Conservation (phyloP, 371 early-diverging fungal genomes). For the Lichtheimia corymbifera region DNA sequence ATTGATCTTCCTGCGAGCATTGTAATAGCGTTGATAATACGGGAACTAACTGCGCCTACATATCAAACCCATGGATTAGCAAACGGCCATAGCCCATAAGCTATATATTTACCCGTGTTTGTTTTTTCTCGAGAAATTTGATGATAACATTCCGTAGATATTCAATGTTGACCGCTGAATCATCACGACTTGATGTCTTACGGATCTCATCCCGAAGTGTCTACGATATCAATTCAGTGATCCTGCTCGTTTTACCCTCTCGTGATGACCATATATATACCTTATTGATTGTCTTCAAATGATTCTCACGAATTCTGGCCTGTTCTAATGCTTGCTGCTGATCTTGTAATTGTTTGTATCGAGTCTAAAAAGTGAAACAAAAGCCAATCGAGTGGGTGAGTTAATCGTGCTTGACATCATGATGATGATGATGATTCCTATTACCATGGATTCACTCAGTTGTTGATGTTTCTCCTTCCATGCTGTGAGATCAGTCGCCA, state of each 20-base stretch:
- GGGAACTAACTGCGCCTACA: constrained; percentile 36
- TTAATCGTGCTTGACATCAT: neutral
- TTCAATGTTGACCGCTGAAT: constrained; percentile 64
- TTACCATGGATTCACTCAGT: constrained; percentile 20
- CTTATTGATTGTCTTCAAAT: constrained; percentile 60
- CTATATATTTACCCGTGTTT: constrained; percentile 53
- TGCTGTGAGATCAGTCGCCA: constrained; percentile 10
- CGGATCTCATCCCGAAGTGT: constrained; percentile 65
- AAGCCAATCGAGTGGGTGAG: neutral
- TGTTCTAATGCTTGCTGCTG: constrained; percentile 48
- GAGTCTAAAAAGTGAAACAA: constrained; percentile 1
- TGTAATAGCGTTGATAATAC: constrained; percentile 31
- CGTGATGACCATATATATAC: constrained; percentile 17
- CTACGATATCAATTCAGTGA: constrained; percentile 13
- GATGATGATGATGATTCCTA: neutral
- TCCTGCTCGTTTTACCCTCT: neutral
- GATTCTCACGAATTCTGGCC: constrained; percentile 55
- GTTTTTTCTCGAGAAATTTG: constrained; percentile 80
- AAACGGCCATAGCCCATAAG: neutral
- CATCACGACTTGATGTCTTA: constrained; percentile 29
- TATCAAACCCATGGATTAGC: constrained; percentile 4
- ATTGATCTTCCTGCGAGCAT: constrained; percentile 33
- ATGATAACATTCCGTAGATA: constrained; percentile 82
- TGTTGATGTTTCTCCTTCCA: constrained; percentile 30
- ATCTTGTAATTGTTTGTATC: constrained; percentile 11